phyloP scores from a whole-genome alignment of 2,329 filamentous ascomycete genomes.

The Penicillium sp. region DNA sequence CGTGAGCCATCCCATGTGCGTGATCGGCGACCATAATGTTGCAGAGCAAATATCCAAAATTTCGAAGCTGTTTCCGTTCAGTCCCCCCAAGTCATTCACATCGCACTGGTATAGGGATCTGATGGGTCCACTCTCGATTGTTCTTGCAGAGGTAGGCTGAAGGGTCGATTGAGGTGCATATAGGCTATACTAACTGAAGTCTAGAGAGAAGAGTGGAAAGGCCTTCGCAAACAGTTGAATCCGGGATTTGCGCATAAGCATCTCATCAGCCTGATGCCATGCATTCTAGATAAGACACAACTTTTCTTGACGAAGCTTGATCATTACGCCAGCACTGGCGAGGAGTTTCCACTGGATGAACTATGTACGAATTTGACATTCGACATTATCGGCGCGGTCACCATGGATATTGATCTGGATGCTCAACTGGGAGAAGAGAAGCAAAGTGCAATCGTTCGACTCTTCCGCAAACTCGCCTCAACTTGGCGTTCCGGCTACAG shows the following conservation, averaged over 20 bases:
- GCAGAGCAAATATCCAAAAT: conserved; percentile 15
- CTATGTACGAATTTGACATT: conserved; percentile 28
- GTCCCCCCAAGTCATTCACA: conserved; percentile 10
- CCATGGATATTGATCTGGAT: conserved; percentile 21
- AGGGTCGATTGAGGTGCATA: neutral
- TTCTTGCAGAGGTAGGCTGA: neutral
- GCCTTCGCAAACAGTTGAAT: conserved; percentile 29
- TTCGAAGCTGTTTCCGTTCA: conserved; percentile 16
- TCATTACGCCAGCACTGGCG: neutral
- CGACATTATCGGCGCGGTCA: conserved; percentile 30
- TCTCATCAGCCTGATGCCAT: conserved; percentile 24
- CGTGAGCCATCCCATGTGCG: neutral
- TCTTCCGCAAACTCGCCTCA: conserved; percentile 19
- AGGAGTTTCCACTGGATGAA: conserved; percentile 25
- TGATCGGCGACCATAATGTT: conserved; percentile 16
- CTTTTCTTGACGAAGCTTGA: conserved; percentile 22
- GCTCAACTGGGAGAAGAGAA: conserved; percentile 14
- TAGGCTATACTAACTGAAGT: neutral
- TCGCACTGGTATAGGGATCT: neutral
- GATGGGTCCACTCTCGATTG: neutral
- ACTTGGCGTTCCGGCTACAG: conserved; percentile 1
- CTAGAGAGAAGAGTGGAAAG: conserved; percentile 24
- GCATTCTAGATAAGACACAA: conserved; percentile 26
- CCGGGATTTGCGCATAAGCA: conserved; percentile 29
- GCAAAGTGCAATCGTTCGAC: conserved; percentile 19